These are phyloP conservation scores for Musa itinerans DNA, from an alignment of 176 grass and related monocot species.

Conservation along the genomic window DNA sequence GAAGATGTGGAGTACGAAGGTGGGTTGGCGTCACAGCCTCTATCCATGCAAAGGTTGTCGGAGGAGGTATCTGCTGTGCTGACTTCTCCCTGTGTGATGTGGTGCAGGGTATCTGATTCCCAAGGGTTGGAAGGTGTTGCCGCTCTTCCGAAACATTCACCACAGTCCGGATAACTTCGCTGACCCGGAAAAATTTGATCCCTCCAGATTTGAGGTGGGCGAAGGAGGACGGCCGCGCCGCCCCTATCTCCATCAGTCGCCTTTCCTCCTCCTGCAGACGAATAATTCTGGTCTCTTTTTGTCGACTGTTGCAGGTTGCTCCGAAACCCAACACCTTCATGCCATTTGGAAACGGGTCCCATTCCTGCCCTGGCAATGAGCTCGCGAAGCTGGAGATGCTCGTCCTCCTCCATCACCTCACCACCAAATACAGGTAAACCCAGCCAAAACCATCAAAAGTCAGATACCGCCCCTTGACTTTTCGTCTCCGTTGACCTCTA, in stretches of 20 bases:
- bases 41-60: not conserved
- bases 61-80: not conserved
- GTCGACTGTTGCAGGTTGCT: constrained; percentile 36
- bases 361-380: constrained; percentile 98
- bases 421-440: constrained; percentile 60
- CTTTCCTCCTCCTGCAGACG: not conserved
- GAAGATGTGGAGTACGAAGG: constrained; percentile 97
- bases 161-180: constrained; percentile 80
- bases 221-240: not conserved
- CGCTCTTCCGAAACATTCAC: constrained; percentile 97
- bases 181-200: constrained; percentile 87
- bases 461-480: not conserved
- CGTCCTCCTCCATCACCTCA: constrained; percentile 86
- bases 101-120: constrained; percentile 90
- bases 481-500: not conserved
- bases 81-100: too few species aligned
- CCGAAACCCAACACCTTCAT: constrained; percentile 94
- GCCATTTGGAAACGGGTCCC: constrained; percentile 94
- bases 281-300: not conserved
- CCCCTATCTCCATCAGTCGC: not conserved
- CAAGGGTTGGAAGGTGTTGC: constrained; percentile 98
- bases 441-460: too few species aligned
- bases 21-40: constrained; percentile 1
- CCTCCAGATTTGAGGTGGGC: constrained; percentile 81
- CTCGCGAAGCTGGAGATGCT: constrained; percentile 98